Evolutionary conservation across 2,329 filamentous ascomycete genomes (phyloP).

Genomic region (Penicillium sp.): DNA sequence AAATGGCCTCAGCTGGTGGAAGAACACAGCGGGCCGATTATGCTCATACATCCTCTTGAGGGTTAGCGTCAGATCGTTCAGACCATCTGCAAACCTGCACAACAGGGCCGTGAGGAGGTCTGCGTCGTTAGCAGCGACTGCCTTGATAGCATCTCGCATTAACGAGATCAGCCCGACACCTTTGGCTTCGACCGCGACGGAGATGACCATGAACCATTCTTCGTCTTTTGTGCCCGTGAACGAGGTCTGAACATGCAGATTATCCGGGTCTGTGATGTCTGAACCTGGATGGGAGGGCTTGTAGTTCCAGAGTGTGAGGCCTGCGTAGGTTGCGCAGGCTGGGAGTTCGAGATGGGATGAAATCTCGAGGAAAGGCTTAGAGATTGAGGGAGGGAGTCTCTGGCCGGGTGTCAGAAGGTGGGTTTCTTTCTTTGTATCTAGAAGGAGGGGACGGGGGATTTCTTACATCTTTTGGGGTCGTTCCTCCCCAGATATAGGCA

Average conservation of each 20-base stretch:
- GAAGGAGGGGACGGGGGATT: not conserved
- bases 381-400: slow-evolving; percentile 37
- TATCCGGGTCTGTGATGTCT: slow-evolving; percentile 39
- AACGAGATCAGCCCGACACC: slow-evolving; percentile 46
- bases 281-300: slow-evolving; percentile 17
- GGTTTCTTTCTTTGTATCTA: not conserved
- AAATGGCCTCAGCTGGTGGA: slow-evolving; percentile 51
- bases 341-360: slow-evolving; percentile 38
- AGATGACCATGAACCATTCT: slow-evolving; percentile 52
- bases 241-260: slow-evolving; percentile 33
- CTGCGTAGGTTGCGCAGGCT: slow-evolving; percentile 45
- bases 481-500: slow-evolving; percentile 79
- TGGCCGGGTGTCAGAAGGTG: slow-evolving; percentile 18
- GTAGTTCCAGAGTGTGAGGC: slow-evolving; percentile 42
- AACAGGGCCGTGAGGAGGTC: slow-evolving; percentile 41
- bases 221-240: slow-evolving; percentile 42
- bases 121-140: slow-evolving; percentile 39
- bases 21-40: slow-evolving; percentile 49
- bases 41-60: slow-evolving; percentile 52
- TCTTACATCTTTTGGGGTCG: slow-evolving; percentile 63
- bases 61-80: slow-evolving; percentile 42
- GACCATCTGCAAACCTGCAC: slow-evolving; percentile 39
- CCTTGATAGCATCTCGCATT: slow-evolving; percentile 49
- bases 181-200: slow-evolving; percentile 51
- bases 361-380: slow-evolving; percentile 38